These are phyloP conservation scores for Fomitopsis schrenkii DNA, from an alignment of 1,284 basidiomycete genomes.

Conservation along the genomic window DNA sequence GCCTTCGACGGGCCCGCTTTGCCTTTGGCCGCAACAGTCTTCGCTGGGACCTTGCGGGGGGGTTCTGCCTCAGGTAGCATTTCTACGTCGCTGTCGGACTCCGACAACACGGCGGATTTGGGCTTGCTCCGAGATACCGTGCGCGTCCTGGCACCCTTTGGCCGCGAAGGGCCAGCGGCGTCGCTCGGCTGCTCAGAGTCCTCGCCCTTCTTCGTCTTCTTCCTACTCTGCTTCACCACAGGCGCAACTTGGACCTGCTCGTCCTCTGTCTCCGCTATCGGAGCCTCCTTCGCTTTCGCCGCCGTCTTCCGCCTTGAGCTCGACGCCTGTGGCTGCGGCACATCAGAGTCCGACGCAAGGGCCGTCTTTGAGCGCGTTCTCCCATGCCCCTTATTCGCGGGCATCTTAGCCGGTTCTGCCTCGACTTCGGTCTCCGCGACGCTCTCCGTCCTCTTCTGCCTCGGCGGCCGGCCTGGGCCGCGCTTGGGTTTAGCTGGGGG, in stretches of 20 bases:
- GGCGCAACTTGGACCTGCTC: neutral
- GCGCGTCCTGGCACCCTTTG: neutral
- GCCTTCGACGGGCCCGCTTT: neutral
- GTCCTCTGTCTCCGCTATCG: slow-evolving; percentile 10
- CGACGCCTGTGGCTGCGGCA: slow-evolving; percentile 7
- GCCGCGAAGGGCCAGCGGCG: neutral
- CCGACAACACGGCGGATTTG: neutral
- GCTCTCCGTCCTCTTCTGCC: slow-evolving; percentile 11
- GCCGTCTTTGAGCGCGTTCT: slow-evolving; percentile 20
- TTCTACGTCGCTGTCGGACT: neutral
- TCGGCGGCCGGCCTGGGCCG: slow-evolving; percentile 21
- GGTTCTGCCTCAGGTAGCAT: neutral
- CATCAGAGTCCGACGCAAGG: slow-evolving; percentile 17
- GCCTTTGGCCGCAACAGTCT: neutral
- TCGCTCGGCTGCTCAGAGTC: slow-evolving; percentile 4
- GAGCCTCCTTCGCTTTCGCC: slow-evolving; percentile 3
- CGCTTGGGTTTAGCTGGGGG: slow-evolving; percentile 14
- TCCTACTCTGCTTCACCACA: neutral
- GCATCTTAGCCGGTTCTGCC: neutral
- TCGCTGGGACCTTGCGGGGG: neutral
- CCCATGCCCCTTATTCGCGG: slow-evolving; percentile 15
- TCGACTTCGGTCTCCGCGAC: slow-evolving; percentile 1
- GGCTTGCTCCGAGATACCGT: slow-evolving; percentile 1
- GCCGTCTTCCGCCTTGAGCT: slow-evolving; percentile 3
- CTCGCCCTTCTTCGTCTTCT: slow-evolving; percentile 2